phyloP scores from a whole-genome alignment of 2,329 filamentous ascomycete species.

The Didymella lethalis region DNA sequence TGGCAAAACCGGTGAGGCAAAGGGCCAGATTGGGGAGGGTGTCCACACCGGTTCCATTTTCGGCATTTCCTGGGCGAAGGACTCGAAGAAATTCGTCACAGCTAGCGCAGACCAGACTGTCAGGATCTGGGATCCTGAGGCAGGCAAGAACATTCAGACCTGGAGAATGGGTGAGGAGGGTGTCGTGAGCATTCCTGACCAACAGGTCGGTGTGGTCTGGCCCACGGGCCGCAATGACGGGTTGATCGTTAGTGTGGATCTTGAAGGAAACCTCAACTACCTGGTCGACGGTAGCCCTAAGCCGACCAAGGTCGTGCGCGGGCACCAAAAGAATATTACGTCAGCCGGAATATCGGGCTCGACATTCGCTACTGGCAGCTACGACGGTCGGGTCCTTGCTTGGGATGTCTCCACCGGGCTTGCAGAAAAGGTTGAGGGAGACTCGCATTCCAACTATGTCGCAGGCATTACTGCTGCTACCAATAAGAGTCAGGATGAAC shows the following conservation, averaged over 20 bases:
- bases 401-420: slow-evolving; percentile 80
- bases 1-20: slow-evolving; percentile 90
- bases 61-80: slow-evolving; percentile 85
- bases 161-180: slow-evolving; percentile 86
- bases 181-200: slow-evolving; percentile 74
- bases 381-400: slow-evolving; percentile 83
- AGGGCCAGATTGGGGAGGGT: slow-evolving; percentile 78
- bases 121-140: slow-evolving; percentile 89
- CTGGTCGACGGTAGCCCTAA: slow-evolving; percentile 74
- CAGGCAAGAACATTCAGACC: slow-evolving; percentile 76
- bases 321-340: slow-evolving; percentile 92
- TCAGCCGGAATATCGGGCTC: slow-evolving; percentile 69
- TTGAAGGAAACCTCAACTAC: slow-evolving; percentile 91
- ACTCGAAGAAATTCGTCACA: slow-evolving; percentile 86
- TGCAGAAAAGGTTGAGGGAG: slow-evolving; percentile 77
- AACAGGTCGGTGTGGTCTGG: slow-evolving; percentile 95
- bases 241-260: slow-evolving; percentile 86
- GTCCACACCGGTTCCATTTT: slow-evolving; percentile 94
- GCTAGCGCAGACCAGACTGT: slow-evolving; percentile 95
- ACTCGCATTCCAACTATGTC: slow-evolving; percentile 85
- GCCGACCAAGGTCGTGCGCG: slow-evolving; percentile 77
- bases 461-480: slow-evolving; percentile 70
- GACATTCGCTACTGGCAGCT: slow-evolving; percentile 87
- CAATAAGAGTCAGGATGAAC: slow-evolving; percentile 53
- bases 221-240: slow-evolving; percentile 82